These are phyloP conservation scores for Cicer arietinum DNA, from an alignment of 306 rosid species.

Conservation along the genomic window DNA sequence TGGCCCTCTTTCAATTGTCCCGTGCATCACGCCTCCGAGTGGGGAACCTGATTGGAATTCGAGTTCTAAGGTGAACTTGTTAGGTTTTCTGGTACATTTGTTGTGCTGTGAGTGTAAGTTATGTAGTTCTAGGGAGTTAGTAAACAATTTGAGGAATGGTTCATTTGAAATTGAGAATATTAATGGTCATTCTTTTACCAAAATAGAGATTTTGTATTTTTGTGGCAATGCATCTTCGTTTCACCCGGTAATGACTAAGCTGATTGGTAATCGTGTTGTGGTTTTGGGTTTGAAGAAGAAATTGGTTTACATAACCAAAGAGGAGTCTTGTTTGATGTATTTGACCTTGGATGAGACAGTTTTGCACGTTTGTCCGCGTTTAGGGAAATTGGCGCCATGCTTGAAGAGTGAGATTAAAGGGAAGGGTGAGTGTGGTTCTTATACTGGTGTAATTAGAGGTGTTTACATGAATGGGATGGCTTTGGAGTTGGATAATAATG, in stretches of 20 bases:
- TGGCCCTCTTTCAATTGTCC: slow-evolving; percentile 63
- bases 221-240: slow-evolving; percentile 67
- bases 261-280: slow-evolving; percentile 53
- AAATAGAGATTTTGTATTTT: slow-evolving; percentile 62
- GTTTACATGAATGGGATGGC: slow-evolving; percentile 88
- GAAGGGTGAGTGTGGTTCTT: slow-evolving; percentile 71
- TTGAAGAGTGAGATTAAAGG: slow-evolving; percentile 45
- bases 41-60: slow-evolving; percentile 37
- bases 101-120: slow-evolving; percentile 64
- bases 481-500: slow-evolving; percentile 81
- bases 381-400: slow-evolving; percentile 39
- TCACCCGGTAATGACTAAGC: slow-evolving; percentile 73
- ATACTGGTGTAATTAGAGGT: slow-evolving; percentile 70
- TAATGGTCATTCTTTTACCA: slow-evolving; percentile 59
- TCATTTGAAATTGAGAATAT: slow-evolving; percentile 39
- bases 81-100: slow-evolving; percentile 67
- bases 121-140: slow-evolving; percentile 54
- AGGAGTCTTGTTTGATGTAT: slow-evolving; percentile 70
- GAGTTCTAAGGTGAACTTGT: slow-evolving; percentile 40
- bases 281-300: slow-evolving; percentile 75
- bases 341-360: slow-evolving; percentile 61
- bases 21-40: slow-evolving; percentile 50
- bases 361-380: slow-evolving; percentile 51
- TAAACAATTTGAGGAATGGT: slow-evolving; percentile 38
- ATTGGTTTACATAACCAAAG: slow-evolving; percentile 57